A percentile compares a stretch with the other conserved stretches of the same genome.
Conservation (phyloP, 2,329 filamentous ascomycete genomes). For the Ascochyta rabiei region DNA sequence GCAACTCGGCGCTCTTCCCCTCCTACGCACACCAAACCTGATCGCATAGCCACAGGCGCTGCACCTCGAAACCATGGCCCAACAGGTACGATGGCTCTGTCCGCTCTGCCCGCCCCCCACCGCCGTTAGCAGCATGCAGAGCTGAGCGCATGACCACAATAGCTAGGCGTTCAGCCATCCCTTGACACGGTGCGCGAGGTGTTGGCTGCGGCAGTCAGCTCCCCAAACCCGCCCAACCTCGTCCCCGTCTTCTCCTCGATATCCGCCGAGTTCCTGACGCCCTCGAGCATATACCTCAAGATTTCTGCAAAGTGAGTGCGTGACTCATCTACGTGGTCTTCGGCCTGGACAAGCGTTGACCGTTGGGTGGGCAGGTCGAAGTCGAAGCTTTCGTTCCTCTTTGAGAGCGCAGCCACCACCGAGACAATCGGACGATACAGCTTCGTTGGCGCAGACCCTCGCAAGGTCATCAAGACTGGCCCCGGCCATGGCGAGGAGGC, state of each 20-base stretch:
- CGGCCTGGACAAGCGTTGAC: constrained; percentile 17
- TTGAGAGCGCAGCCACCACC: constrained; percentile 89
- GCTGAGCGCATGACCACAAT: constrained; percentile 41
- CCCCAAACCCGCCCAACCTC: constrained; percentile 71
- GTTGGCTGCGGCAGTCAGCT: constrained; percentile 57
- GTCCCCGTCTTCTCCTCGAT: constrained; percentile 84
- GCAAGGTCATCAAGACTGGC: constrained; percentile 85
- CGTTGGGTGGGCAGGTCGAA: constrained; percentile 51
- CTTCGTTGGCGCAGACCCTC: constrained; percentile 83
- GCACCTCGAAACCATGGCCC: constrained; percentile 25
- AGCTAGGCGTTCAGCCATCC: constrained; percentile 63
- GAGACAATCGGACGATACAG: constrained; percentile 94
- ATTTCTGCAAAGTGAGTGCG: constrained; percentile 71
- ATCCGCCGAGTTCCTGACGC: constrained; percentile 90
- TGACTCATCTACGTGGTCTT: constrained; percentile 38
- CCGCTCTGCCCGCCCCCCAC: not conserved
- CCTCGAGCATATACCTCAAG: constrained; percentile 94
- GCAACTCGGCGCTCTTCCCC: not conserved
- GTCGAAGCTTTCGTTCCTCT: constrained; percentile 87
- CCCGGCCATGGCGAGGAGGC: constrained; percentile 81
- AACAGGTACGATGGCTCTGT: constrained; percentile 28
- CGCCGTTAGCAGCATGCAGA: constrained; percentile 9
- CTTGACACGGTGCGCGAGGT: constrained; percentile 65
- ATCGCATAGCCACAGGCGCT: constrained; percentile 7
- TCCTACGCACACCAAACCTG: not conserved